phyloP scores from a whole-genome alignment of 2,329 filamentous ascomycete genomes.

The Exophiala sp. region DNA sequence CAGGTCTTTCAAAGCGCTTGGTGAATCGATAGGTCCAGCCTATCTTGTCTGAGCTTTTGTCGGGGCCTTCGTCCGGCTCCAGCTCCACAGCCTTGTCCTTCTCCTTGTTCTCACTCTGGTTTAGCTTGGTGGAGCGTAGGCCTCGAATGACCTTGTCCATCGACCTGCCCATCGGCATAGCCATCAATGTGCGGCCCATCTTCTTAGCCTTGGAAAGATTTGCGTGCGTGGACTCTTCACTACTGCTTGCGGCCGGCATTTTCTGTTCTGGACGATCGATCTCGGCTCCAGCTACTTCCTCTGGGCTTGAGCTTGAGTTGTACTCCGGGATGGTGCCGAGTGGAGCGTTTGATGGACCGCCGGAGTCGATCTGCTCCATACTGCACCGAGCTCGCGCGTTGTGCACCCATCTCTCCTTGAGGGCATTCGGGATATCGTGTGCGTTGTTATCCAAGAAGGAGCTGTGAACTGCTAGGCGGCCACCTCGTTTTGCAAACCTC shows the following conservation, averaged over 20 bases:
- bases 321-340: slow-evolving; percentile 25
- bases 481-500: slow-evolving; percentile 26
- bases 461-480: slow-evolving; percentile 26
- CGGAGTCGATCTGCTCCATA: neutral
- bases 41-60: neutral
- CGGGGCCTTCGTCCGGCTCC: neutral
- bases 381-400: slow-evolving; percentile 7
- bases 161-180: slow-evolving; percentile 9
- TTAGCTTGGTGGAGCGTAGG: slow-evolving; percentile 3
- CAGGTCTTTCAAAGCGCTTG: slow-evolving; percentile 22
- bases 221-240: neutral
- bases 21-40: slow-evolving; percentile 22
- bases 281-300: neutral
- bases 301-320: slow-evolving; percentile 14
- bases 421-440: slow-evolving; percentile 20
- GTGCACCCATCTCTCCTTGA: slow-evolving; percentile 29
- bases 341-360: slow-evolving; percentile 14
- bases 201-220: slow-evolving; percentile 12
- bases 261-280: neutral
- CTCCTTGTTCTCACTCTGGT: neutral
- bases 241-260: neutral
- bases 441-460: slow-evolving; percentile 27
- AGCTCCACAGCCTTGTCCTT: neutral
- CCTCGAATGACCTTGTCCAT: slow-evolving; percentile 14
- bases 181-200: slow-evolving; percentile 11